These are phyloP conservation scores for Mycena capillaripes DNA, from an alignment of 768 basidiomycete genomes.

Conservation along the genomic window DNA sequence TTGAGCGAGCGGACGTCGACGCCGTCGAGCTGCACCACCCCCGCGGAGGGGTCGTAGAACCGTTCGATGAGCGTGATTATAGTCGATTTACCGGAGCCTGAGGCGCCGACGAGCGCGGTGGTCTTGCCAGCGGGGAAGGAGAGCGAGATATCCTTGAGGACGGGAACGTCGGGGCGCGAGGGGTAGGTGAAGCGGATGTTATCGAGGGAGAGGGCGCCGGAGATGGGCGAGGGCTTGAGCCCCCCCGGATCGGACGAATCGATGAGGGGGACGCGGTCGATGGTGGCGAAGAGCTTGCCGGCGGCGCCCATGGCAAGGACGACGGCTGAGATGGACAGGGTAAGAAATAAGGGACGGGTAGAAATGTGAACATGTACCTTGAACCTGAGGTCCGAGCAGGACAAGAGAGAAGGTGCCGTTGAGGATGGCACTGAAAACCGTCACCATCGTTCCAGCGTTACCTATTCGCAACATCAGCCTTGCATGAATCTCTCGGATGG, in stretches of 20 bases:
- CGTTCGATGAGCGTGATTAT: slow-evolving; percentile 84
- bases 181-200: slow-evolving; percentile 88
- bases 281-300: slow-evolving; percentile 88
- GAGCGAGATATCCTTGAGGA: slow-evolving; percentile 77
- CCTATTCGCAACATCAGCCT: slow-evolving; percentile 3
- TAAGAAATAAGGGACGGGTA: background rate
- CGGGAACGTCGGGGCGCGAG: slow-evolving; percentile 80
- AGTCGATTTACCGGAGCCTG: slow-evolving; percentile 84
- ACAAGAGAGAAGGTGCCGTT: slow-evolving; percentile 94
- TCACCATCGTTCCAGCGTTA: slow-evolving; percentile 65
- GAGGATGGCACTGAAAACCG: slow-evolving; percentile 85
- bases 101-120: slow-evolving; percentile 84
- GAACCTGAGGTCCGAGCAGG: slow-evolving; percentile 87
- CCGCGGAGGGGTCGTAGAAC: slow-evolving; percentile 86
- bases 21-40: slow-evolving; percentile 82
- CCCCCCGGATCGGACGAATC: slow-evolving; percentile 83
- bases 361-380: slow-evolving; percentile 62
- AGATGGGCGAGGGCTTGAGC: slow-evolving; percentile 71
- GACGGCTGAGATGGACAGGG: slow-evolving; percentile 62
- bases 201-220: slow-evolving; percentile 79
- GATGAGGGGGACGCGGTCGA: slow-evolving; percentile 89
- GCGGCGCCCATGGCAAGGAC: slow-evolving; percentile 86
- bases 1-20: slow-evolving; percentile 81
- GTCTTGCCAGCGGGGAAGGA: slow-evolving; percentile 83
- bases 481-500: no score